Evolutionary conservation across 2,329 filamentous ascomycete genomes (phyloP).

Genomic region (Celoporthe dispersa): DNA sequence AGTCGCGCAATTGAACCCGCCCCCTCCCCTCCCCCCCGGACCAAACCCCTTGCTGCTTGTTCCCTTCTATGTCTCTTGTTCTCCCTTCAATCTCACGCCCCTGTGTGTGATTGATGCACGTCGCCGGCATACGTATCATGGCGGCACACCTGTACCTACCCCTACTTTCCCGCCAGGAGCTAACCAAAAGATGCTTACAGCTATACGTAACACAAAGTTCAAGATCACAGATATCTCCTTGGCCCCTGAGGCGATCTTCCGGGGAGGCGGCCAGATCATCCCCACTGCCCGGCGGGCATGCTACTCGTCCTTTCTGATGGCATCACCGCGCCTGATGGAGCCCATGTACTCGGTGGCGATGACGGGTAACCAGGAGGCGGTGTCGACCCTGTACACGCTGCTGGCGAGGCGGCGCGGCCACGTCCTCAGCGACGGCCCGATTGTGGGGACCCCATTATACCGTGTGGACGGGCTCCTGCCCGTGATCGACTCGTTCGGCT

Average conservation of each 20-base stretch:
- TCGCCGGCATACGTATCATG: neutral
- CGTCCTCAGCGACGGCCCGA: conserved; percentile 90
- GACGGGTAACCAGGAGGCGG: conserved; percentile 87
- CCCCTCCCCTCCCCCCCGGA: neutral
- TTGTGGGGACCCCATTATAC: conserved; percentile 93
- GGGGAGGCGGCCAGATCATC: conserved; percentile 96
- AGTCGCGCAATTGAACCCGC: conserved; percentile 11
- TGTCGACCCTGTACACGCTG: conserved; percentile 88
- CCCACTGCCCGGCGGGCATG: conserved; percentile 90
- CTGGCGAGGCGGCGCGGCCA: conserved; percentile 87
- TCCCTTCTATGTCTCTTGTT: conserved; percentile 8
- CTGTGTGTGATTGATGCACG: conserved; percentile 2
- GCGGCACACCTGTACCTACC: neutral
- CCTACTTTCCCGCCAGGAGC: conserved; percentile 17
- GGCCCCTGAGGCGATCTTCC: conserved; percentile 88
- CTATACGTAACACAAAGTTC: conserved; percentile 98
- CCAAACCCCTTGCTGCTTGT: conserved; percentile 22
- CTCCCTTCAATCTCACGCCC: conserved; percentile 11
- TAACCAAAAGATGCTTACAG: conserved; percentile 46
- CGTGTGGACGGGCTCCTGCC: conserved; percentile 88
- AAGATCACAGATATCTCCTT: conserved; percentile 89
- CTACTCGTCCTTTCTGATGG: conserved; percentile 97
- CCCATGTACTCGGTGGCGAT: conserved; percentile 92
- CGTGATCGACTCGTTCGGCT: conserved; percentile 96
- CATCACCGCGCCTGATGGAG: conserved; percentile 94